Percentiles rank a stretch among this genome's conserved stretches.
Evolutionary conservation across 1,139 yeast species (phyloP).

Genomic region (Sugiyamaella novakii): DNA sequence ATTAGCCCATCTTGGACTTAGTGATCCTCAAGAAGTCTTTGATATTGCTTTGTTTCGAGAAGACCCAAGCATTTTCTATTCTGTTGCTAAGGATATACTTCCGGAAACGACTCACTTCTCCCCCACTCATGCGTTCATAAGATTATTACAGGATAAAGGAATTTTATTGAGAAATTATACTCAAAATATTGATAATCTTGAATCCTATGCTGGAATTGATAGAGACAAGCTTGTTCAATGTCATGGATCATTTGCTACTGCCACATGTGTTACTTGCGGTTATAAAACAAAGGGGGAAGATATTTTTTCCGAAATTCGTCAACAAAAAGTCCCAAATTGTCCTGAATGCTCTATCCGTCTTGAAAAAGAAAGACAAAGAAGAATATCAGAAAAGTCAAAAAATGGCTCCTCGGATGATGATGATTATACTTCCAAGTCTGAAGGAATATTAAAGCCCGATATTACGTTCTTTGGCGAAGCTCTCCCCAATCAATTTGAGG

Average conservation of each 20-base stretch:
- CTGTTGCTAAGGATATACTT: constrained; percentile 82
- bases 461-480: constrained; percentile 94
- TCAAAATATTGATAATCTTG: constrained; percentile 92
- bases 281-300: constrained; percentile 66
- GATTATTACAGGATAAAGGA: constrained; percentile 70
- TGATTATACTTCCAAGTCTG: constrained; percentile 33
- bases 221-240: constrained; percentile 81
- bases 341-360: constrained; percentile 53
- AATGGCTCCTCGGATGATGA: constrained; percentile 21
- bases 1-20: constrained; percentile 68
- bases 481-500: constrained; percentile 74
- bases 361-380: constrained; percentile 15
- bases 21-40: constrained; percentile 95
- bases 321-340: constrained; percentile 68
- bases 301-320: constrained; percentile 63
- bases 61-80: constrained; percentile 82
- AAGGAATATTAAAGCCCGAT: constrained; percentile 92
- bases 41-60: constrained; percentile 70
- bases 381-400: constrained; percentile 2
- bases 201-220: constrained; percentile 76
- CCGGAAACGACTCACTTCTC: constrained; percentile 65
- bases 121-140: constrained; percentile 85
- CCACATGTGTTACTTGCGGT: constrained; percentile 82
- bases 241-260: constrained; percentile 94
- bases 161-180: constrained; percentile 87